Conservation (phyloP, 1,139 yeast species). For the Pichia sp. region DNA sequence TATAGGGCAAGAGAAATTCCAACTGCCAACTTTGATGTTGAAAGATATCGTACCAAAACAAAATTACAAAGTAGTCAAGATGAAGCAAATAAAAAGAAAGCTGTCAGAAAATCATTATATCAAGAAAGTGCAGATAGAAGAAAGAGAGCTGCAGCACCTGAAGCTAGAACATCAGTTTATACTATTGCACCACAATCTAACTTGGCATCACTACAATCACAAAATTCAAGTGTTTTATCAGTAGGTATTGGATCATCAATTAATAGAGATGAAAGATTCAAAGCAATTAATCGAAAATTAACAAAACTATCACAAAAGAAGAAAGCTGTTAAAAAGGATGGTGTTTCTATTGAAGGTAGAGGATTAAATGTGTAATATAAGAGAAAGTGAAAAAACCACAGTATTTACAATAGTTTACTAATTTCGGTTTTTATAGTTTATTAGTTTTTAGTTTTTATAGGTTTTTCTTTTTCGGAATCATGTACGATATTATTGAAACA, state of each 20-base stretch:
- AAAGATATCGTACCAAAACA: conserved; percentile 41
- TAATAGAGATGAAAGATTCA: conserved; percentile 69
- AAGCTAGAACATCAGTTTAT: conserved; percentile 81
- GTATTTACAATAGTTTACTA: not conserved
- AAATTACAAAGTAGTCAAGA: conserved; percentile 17
- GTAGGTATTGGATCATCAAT: conserved; percentile 46
- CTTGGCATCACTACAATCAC: conserved; percentile 30
- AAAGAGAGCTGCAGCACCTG: conserved; percentile 92
- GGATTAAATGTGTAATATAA: conserved; percentile 34
- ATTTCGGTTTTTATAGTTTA: not conserved
- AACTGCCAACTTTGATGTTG: conserved; percentile 64
- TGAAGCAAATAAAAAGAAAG: conserved; percentile 18
- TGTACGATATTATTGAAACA: not conserved
- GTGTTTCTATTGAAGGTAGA: conserved; percentile 79
- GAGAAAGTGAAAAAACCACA: not conserved
- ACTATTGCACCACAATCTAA: conserved; percentile 84
- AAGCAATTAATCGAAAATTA: conserved; percentile 56
- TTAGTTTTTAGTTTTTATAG: not conserved
- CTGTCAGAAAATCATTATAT: conserved; percentile 52
- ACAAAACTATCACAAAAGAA: conserved; percentile 38
- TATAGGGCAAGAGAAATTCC: conserved; percentile 82
- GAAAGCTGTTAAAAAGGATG: conserved; percentile 48
- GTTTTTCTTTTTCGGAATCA: not conserved
- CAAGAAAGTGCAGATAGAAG: conserved; percentile 91
- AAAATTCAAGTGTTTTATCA: conserved; percentile 30